phyloP scores from a whole-genome alignment of 139 green algal species.

The Mychonastes homosphaera region DNA sequence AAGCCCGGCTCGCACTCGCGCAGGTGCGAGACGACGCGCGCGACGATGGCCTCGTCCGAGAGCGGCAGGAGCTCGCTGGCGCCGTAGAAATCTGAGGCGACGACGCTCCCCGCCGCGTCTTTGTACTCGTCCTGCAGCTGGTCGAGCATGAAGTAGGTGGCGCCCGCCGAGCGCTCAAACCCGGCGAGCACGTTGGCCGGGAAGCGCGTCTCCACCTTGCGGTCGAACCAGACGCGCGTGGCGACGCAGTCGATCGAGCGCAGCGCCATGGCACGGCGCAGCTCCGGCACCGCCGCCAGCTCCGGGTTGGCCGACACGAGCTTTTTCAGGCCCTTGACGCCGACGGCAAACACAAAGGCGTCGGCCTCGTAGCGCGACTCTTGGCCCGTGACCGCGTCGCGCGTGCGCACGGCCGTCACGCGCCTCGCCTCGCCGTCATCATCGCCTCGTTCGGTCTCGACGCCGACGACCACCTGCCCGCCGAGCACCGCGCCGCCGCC shows the following conservation, averaged over 20 bases:
- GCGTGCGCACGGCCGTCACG: conserved; percentile 16
- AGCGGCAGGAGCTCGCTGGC: conserved; percentile 64
- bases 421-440: conserved; percentile 18
- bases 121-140: conserved; percentile 81
- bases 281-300: conserved; percentile 45
- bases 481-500: conserved; percentile 26
- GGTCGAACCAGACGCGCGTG: conserved; percentile 66
- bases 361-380: conserved; percentile 45
- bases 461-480: conserved; percentile 46
- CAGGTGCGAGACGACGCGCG: conserved; percentile 49
- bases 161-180: conserved; percentile 61
- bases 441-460: conserved; percentile 27
- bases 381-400: conserved; percentile 14
- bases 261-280: conserved; percentile 62
- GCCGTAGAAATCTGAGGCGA: conserved; percentile 70
- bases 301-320: conserved; percentile 43
- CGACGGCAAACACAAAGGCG: conserved; percentile 74
- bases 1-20: conserved; percentile 64
- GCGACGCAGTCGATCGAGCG: conserved; percentile 61
- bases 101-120: conserved; percentile 56
- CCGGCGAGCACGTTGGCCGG: conserved; percentile 69
- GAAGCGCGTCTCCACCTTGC: conserved; percentile 41
- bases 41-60: conserved; percentile 60
- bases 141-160: conserved; percentile 82
- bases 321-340: conserved; percentile 76